phyloP scores from a whole-genome alignment of 345 rosid species.

The Rhodamnia argentea region DNA sequence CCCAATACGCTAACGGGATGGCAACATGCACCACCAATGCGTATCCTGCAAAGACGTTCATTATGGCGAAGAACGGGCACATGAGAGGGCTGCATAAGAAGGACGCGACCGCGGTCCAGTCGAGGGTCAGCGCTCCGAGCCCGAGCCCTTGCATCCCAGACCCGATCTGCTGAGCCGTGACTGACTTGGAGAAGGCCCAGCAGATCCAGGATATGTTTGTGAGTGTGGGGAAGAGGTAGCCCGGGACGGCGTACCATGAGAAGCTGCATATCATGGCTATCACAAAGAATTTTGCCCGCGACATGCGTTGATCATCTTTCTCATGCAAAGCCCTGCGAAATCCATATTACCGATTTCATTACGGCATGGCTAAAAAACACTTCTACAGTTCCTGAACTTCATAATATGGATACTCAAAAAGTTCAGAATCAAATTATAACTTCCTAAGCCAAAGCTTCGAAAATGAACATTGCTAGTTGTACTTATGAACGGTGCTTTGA shows the following conservation, averaged over 20 bases:
- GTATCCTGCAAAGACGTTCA: conserved; percentile 1
- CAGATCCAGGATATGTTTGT: conserved; percentile 9
- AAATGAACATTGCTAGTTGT: neutral
- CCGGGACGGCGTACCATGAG: conserved; percentile 1
- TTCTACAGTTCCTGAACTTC: neutral
- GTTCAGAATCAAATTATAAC: neutral
- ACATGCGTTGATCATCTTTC: conserved; percentile 6
- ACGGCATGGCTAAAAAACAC: neutral
- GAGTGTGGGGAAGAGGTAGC: conserved; percentile 7
- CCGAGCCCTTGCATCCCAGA: conserved; percentile 11
- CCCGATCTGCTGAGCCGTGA: conserved; percentile 9
- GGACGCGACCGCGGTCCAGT: conserved; percentile 4
- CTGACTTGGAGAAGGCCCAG: conserved; percentile 8
- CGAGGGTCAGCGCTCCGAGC: conserved; percentile 5
- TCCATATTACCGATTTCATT: neutral
- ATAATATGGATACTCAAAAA: neutral
- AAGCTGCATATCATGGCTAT: conserved; percentile 7
- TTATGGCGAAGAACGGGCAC: conserved; percentile 7
- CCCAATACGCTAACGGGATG: conserved; percentile 7
- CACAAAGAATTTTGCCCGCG: conserved; percentile 7
- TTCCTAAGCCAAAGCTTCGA: neutral
- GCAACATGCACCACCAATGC: neutral
- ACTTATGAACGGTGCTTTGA: neutral
- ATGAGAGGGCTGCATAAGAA: conserved; percentile 9
- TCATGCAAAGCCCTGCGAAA: conserved; percentile 10